A percentile compares a stretch with the other conserved stretches of the same genome.
Conservation (phyloP, 2,329 filamentous ascomycete species). For the Microdochium bolleyi region DNA sequence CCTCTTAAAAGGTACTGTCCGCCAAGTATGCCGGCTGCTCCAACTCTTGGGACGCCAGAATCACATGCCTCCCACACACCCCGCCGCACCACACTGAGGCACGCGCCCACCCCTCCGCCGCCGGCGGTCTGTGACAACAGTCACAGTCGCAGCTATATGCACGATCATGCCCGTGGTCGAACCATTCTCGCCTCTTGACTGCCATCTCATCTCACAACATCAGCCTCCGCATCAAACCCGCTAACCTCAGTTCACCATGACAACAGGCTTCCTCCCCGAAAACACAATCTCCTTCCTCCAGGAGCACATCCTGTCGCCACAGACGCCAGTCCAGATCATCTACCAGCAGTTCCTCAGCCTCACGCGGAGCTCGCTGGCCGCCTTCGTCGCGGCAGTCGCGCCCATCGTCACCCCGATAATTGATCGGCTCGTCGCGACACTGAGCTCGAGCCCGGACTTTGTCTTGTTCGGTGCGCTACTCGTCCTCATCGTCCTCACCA, state of each 20-base stretch:
- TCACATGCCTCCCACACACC: neutral
- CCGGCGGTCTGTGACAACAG: neutral
- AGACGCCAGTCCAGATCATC: slow-evolving; percentile 34
- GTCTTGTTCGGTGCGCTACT: slow-evolving; percentile 21
- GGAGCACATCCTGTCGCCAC: slow-evolving; percentile 37
- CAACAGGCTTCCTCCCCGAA: slow-evolving; percentile 32
- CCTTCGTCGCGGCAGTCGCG: slow-evolving; percentile 17
- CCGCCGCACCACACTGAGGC: neutral
- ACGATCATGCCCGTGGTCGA: too few relatives aligned
- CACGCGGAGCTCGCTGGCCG: slow-evolving; percentile 15
- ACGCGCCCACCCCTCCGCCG: neutral
- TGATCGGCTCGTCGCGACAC: slow-evolving; percentile 25
- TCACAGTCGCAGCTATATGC: neutral
- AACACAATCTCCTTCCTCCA: slow-evolving; percentile 33
- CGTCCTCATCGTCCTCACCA: slow-evolving; percentile 41
- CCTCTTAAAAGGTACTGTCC: slow-evolving; percentile 15
- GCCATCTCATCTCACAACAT: neutral
- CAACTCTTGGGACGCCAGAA: too few relatives aligned
- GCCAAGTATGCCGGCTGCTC: neutral
- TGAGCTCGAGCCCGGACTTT: slow-evolving; percentile 31
- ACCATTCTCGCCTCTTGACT: neutral
- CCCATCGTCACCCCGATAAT: slow-evolving; percentile 35
- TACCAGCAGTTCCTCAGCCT: slow-evolving; percentile 23
- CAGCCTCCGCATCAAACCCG: neutral
- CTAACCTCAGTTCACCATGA: neutral